Evolutionary conservation across 257 asterid species (phyloP).

Genomic region (Solanum sejunctum): DNA sequence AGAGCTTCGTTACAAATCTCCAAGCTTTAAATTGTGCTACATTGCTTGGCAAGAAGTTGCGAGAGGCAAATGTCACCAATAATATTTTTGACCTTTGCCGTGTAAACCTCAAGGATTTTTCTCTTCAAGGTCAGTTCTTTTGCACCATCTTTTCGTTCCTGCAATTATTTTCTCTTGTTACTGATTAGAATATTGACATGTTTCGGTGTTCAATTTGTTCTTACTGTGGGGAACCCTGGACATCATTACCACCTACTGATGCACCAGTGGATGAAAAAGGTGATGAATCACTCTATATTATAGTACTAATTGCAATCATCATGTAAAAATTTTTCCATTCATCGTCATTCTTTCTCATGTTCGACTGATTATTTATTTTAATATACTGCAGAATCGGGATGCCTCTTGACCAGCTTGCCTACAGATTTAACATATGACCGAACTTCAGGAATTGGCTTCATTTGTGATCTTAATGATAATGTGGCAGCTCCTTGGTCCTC

Average conservation of each 20-base stretch:
- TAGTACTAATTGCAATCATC: neutral
- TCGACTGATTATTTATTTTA: neutral
- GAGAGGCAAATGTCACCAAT: conserved; percentile 1
- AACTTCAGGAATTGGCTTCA: conserved; percentile 18
- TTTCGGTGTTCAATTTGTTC: neutral
- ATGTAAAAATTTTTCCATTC: neutral
- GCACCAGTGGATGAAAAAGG: conserved; percentile 18
- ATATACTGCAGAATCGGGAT: conserved; percentile 10
- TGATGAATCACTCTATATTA: neutral
- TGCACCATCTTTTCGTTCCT: neutral
- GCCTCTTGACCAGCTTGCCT: conserved; percentile 15
- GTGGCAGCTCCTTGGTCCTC: conserved; percentile 17
- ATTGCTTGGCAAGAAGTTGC: conserved; percentile 11
- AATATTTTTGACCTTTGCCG: conserved; percentile 12
- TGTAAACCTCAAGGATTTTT: conserved; percentile 19
- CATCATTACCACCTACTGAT: neutral
- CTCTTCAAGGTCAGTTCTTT: conserved; percentile 16
- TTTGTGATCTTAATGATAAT: conserved; percentile 16
- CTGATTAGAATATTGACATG: neutral
- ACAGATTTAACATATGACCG: conserved; percentile 12
- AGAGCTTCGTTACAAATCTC: conserved; percentile 14
- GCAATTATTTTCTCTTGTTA: neutral
- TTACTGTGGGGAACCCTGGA: neutral
- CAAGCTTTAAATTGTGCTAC: conserved; percentile 23
- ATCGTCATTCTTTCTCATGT: neutral